Evolutionary conservation across 805 yeast species (phyloP).

Genomic region (Tetrapisispora nanseiensis): DNA sequence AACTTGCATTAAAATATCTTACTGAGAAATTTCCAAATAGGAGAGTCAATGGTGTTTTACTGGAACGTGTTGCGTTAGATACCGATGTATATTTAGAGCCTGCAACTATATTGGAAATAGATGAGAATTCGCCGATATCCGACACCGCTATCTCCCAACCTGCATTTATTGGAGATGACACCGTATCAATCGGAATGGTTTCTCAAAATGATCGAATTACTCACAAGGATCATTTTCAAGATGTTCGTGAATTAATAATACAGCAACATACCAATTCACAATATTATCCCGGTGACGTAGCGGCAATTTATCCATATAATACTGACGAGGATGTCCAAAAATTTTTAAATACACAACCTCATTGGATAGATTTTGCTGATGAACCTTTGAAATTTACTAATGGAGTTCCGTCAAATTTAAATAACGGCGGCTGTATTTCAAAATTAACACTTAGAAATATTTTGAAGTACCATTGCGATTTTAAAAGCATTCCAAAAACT

Average conservation of each 20-base stretch:
- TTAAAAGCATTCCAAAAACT: conserved; percentile 72
- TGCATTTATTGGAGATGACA: conserved; percentile 13
- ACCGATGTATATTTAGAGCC: conserved; percentile 24
- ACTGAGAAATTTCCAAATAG: conserved; percentile 30
- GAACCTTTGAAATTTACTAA: conserved; percentile 29
- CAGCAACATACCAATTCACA: conserved; percentile 18
- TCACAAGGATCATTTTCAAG: conserved; percentile 70
- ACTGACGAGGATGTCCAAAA: conserved; percentile 51
- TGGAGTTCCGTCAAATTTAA: conserved; percentile 16
- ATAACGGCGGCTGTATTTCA: conserved; percentile 53
- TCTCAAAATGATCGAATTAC: conserved; percentile 53
- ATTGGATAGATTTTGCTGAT: conserved; percentile 69
- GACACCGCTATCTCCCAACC: neutral
- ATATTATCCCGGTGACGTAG: conserved; percentile 73
- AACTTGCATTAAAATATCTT: conserved; percentile 33
- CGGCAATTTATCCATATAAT: conserved; percentile 69
- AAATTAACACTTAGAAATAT: conserved; percentile 62
- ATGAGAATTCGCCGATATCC: neutral
- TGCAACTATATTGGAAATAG: conserved; percentile 13
- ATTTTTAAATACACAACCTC: conserved; percentile 53
- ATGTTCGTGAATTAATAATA: conserved; percentile 59
- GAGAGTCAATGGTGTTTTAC: conserved; percentile 10
- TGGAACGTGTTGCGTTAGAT: conserved; percentile 16
- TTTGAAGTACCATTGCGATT: conserved; percentile 70
- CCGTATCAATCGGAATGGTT: conserved; percentile 37